phyloP scores from a whole-genome alignment of 202 grass and related monocot species.

The Carex arenaria region DNA sequence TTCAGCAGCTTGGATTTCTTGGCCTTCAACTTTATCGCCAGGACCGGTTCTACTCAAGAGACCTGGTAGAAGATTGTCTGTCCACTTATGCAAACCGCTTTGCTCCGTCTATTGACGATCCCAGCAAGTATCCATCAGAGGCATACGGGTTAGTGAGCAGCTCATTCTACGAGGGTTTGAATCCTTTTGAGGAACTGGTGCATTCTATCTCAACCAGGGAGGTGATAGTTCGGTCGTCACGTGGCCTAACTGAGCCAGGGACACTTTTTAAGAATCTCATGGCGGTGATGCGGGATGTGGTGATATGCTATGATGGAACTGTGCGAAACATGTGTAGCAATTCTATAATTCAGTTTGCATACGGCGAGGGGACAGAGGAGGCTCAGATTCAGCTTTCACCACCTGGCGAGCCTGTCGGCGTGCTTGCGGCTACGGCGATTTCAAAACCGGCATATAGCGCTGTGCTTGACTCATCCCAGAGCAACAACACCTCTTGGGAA shows the following conservation, averaged over 20 bases:
- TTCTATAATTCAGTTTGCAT: constrained; percentile 74
- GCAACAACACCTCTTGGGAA: constrained; percentile 97
- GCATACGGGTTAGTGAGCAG: constrained; percentile 71
- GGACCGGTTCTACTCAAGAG: constrained; percentile 71
- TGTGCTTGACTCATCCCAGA: constrained; percentile 83
- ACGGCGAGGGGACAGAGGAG: constrained; percentile 41
- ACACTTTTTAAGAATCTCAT: constrained; percentile 94
- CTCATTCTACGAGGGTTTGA: constrained; percentile 76
- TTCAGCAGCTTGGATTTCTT: constrained; percentile 87
- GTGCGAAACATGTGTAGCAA: constrained; percentile 86
- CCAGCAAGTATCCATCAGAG: constrained; percentile 43
- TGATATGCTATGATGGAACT: constrained; percentile 87
- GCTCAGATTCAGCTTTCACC: constrained; percentile 25
- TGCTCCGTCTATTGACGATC: constrained; percentile 31
- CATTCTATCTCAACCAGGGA: constrained; percentile 86
- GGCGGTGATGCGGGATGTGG: constrained; percentile 80
- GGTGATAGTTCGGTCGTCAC: constrained; percentile 81
- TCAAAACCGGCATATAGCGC: constrained; percentile 90
- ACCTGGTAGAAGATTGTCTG: constrained; percentile 81
- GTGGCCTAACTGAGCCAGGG: constrained; percentile 87
- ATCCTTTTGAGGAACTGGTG: constrained; percentile 74
- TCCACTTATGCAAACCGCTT: constrained; percentile 59
- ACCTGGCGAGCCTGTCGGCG: constrained; percentile 93
- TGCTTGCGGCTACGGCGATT: constrained; percentile 94
- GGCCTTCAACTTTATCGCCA: constrained; percentile 72